Base-by-base conservation (phyloP, 805 yeast genomes). In the Wickerhamomyces bisporus region DNA sequence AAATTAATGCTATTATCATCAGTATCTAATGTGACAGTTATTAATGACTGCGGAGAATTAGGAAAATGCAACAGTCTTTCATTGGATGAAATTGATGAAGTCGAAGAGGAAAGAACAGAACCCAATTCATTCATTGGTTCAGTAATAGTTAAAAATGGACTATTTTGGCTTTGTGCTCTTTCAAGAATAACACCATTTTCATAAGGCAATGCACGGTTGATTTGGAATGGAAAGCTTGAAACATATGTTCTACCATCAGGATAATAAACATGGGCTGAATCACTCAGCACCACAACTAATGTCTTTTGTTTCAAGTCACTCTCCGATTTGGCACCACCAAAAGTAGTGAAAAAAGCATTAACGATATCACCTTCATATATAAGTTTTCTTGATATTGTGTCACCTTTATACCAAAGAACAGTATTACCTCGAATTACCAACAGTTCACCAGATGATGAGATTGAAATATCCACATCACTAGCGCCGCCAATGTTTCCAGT, bases 121-220 rank as follows among this genome's bases (percentile, higher is more conserved):
- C 95, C 87, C 40, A 85, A 69, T 4, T 86, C 93, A 2, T 77
- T 74, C 43, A 82, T 62, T 1, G 95, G 91, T 53, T 86, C 94
- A 1, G 79, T 69, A 41, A 87, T 55, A 0, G 94, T 78, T 37
- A 86, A 65, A 47, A 85, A 82, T 9, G 42, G 25, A 13, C 41
- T 34, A 11, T 30, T 14, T 6, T 34, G 25, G 18, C 35, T 30
- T 32, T 42, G 21, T 34, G 68, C 71, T 27, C 78, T 64, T 49
- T 83, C 85, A 17, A 85, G 50, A 0, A 88, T 61, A 4, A 86
- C 52, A 0, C 96, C 96, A 29, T 74, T 69, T 18, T 76, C 77
- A 50, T 78, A 82, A 10, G 82, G 71, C 42, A 81, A 71, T 2
- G 82, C 89, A 20, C 66, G 66, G 26, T 64, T 68, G 19, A 85